These are phyloP conservation scores for Asterochloris erici DNA, from an alignment of 139 green algal species.

Conservation along the genomic window DNA sequence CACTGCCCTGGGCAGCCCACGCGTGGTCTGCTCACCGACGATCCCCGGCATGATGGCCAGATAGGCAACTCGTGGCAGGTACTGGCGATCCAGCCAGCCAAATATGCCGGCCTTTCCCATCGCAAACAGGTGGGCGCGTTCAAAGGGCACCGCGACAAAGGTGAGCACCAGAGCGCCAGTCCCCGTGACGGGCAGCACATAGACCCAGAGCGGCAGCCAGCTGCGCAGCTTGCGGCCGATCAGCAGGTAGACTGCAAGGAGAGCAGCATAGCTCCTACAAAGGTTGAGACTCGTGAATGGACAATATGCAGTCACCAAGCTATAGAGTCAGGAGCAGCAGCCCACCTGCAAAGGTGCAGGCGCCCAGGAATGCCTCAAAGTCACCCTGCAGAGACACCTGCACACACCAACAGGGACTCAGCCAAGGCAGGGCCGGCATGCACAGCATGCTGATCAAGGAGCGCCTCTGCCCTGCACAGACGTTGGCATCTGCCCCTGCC, in stretches of 20 bases:
- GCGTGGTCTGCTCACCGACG: neutral
- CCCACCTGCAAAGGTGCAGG: too few relatives aligned
- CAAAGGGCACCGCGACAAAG: constrained; percentile 20
- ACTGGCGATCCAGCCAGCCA: constrained; percentile 45
- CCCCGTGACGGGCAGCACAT: constrained; percentile 61
- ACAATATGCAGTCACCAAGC: too few relatives aligned
- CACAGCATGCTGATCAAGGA: too few relatives aligned
- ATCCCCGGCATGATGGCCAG: constrained; percentile 65
- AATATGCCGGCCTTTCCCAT: constrained; percentile 43
- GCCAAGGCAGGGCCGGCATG: neutral
- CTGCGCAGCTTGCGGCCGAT: constrained; percentile 35
- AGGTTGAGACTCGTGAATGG: too few relatives aligned
- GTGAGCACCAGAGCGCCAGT: constrained; percentile 23
- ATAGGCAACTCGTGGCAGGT: constrained; percentile 56
- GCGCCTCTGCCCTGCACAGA: too few relatives aligned
- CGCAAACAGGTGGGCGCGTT: constrained; percentile 25
- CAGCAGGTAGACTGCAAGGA: constrained; percentile 35
- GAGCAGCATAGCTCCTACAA: neutral
- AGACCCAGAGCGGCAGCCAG: constrained; percentile 79
- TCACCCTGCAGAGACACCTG: constrained; percentile 4
- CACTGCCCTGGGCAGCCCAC: too few relatives aligned
- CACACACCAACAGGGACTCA: neutral
- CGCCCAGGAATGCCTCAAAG: neutral
- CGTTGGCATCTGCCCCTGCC: too few relatives aligned
- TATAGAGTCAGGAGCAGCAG: too few relatives aligned